phyloP scores from a whole-genome alignment of 495 filamentous ascomycete genomes.

The Talaromyces ruber region DNA sequence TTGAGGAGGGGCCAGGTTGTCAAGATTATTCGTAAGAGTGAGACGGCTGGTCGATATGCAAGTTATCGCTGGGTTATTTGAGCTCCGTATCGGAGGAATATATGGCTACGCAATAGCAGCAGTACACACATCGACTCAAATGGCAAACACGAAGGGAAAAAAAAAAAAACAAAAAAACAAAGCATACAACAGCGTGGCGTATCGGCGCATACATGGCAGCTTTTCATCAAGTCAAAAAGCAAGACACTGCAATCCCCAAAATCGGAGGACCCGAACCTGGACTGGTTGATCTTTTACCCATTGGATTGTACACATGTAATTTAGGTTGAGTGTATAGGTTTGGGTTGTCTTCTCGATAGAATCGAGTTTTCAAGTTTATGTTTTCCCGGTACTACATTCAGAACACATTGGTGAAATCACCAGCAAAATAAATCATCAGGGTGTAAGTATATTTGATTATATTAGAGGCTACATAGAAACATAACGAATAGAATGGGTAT shows the following conservation, averaged over 20 bases:
- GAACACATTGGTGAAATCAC: background rate
- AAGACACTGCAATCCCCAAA: background rate
- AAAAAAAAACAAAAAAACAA: constrained; percentile 7
- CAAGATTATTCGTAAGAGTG: constrained; percentile 88
- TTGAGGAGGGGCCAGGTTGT: constrained; percentile 91
- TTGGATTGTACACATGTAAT: background rate
- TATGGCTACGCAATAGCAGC: background rate
- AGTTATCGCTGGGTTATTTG: constrained; percentile 61
- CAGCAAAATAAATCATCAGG: background rate
- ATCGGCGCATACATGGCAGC: background rate
- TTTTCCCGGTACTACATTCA: too few species aligned
- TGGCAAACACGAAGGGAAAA: background rate
- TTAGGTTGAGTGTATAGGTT: background rate
- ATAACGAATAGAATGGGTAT: background rate
- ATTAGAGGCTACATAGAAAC: background rate
- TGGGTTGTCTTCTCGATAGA: background rate
- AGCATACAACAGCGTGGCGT: background rate
- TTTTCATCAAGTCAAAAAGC: background rate
- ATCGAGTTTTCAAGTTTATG: background rate
- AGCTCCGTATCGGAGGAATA: background rate
- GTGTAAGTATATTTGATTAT: background rate
- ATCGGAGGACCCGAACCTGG: background rate
- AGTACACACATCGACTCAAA: background rate
- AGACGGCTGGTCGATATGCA: constrained; percentile 47
- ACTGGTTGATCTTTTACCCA: background rate